A percentile compares a stretch with the other conserved stretches of the same genome.
Evolutionary conservation across 164 flowering plant species (phyloP).

Genomic region (Paratinospora sagittata): DNA sequence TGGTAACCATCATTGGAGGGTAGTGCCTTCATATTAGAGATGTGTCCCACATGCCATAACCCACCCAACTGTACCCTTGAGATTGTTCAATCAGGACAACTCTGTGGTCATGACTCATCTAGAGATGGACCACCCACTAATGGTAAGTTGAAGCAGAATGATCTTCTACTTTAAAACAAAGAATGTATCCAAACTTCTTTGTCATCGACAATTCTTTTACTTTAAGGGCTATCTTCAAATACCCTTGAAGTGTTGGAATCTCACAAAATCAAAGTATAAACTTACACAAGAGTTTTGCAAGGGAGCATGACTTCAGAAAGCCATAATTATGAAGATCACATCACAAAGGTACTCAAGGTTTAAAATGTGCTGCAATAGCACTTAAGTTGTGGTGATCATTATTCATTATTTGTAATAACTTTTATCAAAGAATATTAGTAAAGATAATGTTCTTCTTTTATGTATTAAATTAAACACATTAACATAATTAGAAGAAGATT

Average conservation of each 20-base stretch:
- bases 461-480: too few species aligned
- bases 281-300: too few species aligned
- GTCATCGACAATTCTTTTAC: not conserved
- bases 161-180: not conserved
- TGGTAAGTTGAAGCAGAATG: not conserved
- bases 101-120: not conserved
- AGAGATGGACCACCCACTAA: not conserved
- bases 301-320: not conserved
- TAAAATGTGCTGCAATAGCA: not conserved
- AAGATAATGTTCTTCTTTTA: too few species aligned
- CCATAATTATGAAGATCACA: not conserved
- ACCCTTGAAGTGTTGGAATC: too few species aligned
- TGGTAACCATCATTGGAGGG: not conserved
- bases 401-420: not conserved
- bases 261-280: too few species aligned
- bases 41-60: not conserved
- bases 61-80: not conserved
- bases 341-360: not conserved
- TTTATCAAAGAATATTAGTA: too few species aligned
- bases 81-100: constrained; percentile 3
- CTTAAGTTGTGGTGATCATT: not conserved
- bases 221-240: too few species aligned
- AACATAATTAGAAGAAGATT: too few species aligned
- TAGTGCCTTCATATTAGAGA: not conserved
- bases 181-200: not conserved